Evolutionary conservation across 2,329 filamentous ascomycete species (phyloP), one percentile per base, ranked within the genome.

Genomic region (Apiospora arundinis): DNA sequence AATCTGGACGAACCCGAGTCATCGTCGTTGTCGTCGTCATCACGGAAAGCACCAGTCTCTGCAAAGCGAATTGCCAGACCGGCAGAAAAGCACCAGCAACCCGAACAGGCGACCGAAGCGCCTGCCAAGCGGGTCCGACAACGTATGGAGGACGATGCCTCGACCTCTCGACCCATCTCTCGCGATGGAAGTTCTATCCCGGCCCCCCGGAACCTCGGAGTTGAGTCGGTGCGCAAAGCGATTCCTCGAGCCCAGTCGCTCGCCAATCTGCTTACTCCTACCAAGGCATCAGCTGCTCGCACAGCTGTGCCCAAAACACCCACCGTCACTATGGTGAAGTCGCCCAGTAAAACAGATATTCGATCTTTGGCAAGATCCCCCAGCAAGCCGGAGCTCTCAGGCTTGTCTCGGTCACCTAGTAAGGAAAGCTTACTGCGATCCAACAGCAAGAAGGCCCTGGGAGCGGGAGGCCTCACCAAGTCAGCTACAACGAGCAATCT

Each of bases 111-210:
- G 69, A 75, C 83, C 67, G 76, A 82, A 69, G 83, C 84, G 28
- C 83, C 89, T 6, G 85, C 88, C 8, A 97, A 97, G 85, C 92
- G 94, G 70, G 82, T 90, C 73, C 93, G 93, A 79, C 89, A 91
- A 75, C 87, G 85, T 65, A 82, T 89, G 60, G 85, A 88, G 1
- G 92, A 95, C 71, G 93, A 96, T 80, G 87, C 89, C 21, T 92
- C 93, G 12, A 88, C 88, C 44, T 84, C 86, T 67, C 90, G 92
- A 56, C 91, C 91, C 9, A 78, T 84, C 12, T 90, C 90, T 18
- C 84, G 85, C 40, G 85, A 88, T 71, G 83, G 78, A 6, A 85
- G 83, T 70, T 83, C 84, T 12, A 85, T 90, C 63, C 85, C 87
- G 65, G 82, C 83, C 37, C 84, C 87, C 63, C 86, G 87, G 75